Evolutionary conservation across 805 yeast genomes (phyloP).

Genomic region (Metschnikowia kunwiensis): DNA sequence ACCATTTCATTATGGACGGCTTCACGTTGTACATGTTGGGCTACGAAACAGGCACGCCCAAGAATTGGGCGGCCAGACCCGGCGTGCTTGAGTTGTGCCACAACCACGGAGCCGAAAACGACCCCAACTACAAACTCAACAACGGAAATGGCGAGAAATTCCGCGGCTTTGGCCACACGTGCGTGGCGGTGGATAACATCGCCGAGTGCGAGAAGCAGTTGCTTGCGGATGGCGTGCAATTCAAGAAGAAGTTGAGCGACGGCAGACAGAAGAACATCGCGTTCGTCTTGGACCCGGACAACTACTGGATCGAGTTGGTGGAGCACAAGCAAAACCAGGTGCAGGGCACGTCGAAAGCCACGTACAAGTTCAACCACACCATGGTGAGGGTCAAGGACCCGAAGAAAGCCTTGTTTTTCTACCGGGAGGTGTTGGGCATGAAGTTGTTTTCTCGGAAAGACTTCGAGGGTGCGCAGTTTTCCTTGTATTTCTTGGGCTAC

Average conservation of each 20-base stretch:
- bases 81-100: constrained; percentile 87
- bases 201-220: constrained; percentile 56
- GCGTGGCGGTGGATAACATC: constrained; percentile 82
- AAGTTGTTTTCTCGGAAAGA: constrained; percentile 56
- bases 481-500: constrained; percentile 83
- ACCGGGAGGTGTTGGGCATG: constrained; percentile 79
- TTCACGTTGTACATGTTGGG: constrained; percentile 71
- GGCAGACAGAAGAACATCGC: constrained; percentile 95
- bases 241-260: constrained; percentile 80
- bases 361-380: constrained; percentile 72
- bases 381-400: constrained; percentile 95
- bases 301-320: constrained; percentile 93
- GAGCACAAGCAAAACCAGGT: constrained; percentile 48
- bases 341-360: constrained; percentile 38
- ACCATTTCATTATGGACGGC: constrained; percentile 47
- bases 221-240: constrained; percentile 59
- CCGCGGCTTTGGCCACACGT: constrained; percentile 93
- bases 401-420: constrained; percentile 68
- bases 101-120: constrained; percentile 68
- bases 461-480: constrained; percentile 70
- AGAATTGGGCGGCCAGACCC: constrained; percentile 43
- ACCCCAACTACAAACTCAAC: constrained; percentile 53
- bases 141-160: constrained; percentile 84
- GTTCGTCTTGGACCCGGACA: constrained; percentile 91
- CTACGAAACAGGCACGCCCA: constrained; percentile 43